Percentiles rank a stretch among this genome's conserved stretches.
phyloP scores from a whole-genome alignment of 2,329 filamentous ascomycete species.

The Colletotrichum nymphaeae region DNA sequence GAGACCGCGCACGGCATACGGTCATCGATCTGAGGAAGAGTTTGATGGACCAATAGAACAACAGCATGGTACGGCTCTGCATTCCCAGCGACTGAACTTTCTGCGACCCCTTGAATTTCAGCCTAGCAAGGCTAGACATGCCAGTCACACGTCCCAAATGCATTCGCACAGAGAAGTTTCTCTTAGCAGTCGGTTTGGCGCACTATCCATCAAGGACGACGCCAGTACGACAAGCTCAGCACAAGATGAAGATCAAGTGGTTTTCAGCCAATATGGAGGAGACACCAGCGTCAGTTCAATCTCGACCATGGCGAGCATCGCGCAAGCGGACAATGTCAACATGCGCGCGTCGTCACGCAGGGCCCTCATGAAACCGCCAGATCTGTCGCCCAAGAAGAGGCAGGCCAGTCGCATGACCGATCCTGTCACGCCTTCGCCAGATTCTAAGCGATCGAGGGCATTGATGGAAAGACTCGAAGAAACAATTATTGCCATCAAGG shows the following conservation, averaged over 20 bases:
- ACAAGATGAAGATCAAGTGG: constrained; percentile 59
- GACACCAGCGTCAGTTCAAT: constrained; percentile 38
- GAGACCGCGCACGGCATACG: constrained; percentile 54
- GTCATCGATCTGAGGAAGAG: constrained; percentile 52
- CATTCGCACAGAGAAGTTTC: constrained; percentile 56
- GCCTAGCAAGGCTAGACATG: constrained; percentile 41
- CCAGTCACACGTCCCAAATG: constrained; percentile 42
- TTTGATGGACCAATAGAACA: constrained; percentile 45
- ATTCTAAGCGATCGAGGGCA: constrained; percentile 30
- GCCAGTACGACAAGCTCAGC: constrained; percentile 27
- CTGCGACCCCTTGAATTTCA: constrained; percentile 21
- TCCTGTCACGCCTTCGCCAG: constrained; percentile 31
- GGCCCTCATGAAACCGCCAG: constrained; percentile 6
- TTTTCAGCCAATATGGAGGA: constrained; percentile 41
- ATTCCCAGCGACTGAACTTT: constrained; percentile 27
- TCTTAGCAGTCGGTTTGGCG: constrained; percentile 50
- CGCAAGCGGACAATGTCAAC: constrained; percentile 42
- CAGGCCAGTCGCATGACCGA: constrained; percentile 33
- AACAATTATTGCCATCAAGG: constrained; percentile 47
- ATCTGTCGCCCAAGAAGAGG: constrained; percentile 33
- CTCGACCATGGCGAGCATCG: constrained; percentile 27
- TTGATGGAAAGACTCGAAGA: constrained; percentile 41
- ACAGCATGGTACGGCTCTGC: constrained; percentile 49
- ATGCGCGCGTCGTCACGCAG: constrained; percentile 21
- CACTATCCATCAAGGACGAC: constrained; percentile 53